Evolutionary conservation across 2,329 filamentous ascomycete species (phyloP).

Genomic region (Dactylonectria macrodidyma): DNA sequence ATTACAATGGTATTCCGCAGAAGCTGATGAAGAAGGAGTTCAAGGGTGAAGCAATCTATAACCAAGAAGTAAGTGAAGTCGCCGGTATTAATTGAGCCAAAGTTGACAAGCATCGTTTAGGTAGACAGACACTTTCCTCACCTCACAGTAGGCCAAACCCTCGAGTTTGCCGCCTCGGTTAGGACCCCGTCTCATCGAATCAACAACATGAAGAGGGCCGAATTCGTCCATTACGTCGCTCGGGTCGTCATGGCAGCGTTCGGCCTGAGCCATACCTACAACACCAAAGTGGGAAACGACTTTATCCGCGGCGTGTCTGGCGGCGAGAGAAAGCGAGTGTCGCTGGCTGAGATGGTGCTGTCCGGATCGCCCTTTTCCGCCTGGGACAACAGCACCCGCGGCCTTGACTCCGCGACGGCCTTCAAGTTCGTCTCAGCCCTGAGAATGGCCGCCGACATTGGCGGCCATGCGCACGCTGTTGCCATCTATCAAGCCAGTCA

Average conservation of each 20-base stretch:
- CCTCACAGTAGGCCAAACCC: conserved; percentile 81
- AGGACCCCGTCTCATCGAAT: conserved; percentile 77
- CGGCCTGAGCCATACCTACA: conserved; percentile 79
- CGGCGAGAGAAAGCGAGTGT: conserved; percentile 84
- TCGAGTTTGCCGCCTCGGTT: conserved; percentile 80
- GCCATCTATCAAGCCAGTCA: conserved; percentile 82
- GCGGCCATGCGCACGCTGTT: conserved; percentile 73
- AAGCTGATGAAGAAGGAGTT: conserved; percentile 71
- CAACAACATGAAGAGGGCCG: conserved; percentile 71
- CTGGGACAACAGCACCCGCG: conserved; percentile 83
- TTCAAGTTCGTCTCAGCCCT: conserved; percentile 80
- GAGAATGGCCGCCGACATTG: conserved; percentile 75
- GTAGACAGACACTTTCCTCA: conserved; percentile 83
- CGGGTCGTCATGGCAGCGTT: conserved; percentile 80
- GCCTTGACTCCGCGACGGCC: conserved; percentile 81
- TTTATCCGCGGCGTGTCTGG: conserved; percentile 80
- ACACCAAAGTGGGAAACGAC: conserved; percentile 83
- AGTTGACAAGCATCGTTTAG: conserved; percentile 48
- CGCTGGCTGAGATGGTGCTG: conserved; percentile 83
- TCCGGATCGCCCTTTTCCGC: conserved; percentile 68
- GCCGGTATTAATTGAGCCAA: too few species aligned
- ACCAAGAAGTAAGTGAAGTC: conserved; percentile 71
- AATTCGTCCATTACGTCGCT: conserved; percentile 74
- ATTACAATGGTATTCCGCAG: conserved; percentile 74
- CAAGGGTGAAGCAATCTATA: conserved; percentile 79